These are phyloP conservation scores for Dentipellis fragilis DNA, from an alignment of 768 basidiomycete species.

Conservation along the genomic window DNA sequence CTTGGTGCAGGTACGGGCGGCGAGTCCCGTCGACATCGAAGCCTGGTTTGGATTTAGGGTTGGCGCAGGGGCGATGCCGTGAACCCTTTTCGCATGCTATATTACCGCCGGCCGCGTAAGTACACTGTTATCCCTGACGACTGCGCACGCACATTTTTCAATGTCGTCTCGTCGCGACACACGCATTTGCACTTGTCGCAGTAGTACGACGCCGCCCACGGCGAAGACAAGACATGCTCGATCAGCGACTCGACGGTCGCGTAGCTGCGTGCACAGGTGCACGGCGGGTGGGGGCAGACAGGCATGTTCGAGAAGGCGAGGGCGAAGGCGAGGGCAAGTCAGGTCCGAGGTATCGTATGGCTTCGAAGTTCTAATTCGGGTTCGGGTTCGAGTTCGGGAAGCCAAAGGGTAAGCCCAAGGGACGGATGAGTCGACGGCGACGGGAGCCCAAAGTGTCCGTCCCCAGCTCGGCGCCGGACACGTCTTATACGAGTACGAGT, in stretches of 20 bases:
- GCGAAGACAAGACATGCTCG: conserved; percentile 7
- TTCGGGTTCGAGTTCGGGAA: not conserved
- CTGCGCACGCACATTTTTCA: conserved; percentile 3
- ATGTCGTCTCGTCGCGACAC: conserved; percentile 7
- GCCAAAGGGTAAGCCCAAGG: no score
- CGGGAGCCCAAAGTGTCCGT: no score
- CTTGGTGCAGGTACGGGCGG: not conserved
- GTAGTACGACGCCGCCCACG: conserved; percentile 9
- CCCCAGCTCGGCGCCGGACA: not conserved
- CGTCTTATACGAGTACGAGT: not conserved
- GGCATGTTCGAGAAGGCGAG: conserved; percentile 2
- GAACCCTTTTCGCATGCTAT: not conserved
- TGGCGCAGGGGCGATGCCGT: not conserved
- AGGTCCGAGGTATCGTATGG: not conserved
- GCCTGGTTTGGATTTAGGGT: no score
- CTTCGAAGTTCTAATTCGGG: not conserved
- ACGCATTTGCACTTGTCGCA: conserved; percentile 11
- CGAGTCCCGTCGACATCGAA: not conserved
- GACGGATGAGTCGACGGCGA: no score
- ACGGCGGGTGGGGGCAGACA: conserved; percentile 10
- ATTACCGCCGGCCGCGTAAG: no score
- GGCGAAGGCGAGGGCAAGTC: not conserved
- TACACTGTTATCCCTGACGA: no score
- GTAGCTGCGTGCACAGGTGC: conserved; percentile 9
- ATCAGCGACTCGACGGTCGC: conserved; percentile 3